Conservation (phyloP, 2,329 filamentous ascomycete genomes). For the Hypomyces perniciosus region DNA sequence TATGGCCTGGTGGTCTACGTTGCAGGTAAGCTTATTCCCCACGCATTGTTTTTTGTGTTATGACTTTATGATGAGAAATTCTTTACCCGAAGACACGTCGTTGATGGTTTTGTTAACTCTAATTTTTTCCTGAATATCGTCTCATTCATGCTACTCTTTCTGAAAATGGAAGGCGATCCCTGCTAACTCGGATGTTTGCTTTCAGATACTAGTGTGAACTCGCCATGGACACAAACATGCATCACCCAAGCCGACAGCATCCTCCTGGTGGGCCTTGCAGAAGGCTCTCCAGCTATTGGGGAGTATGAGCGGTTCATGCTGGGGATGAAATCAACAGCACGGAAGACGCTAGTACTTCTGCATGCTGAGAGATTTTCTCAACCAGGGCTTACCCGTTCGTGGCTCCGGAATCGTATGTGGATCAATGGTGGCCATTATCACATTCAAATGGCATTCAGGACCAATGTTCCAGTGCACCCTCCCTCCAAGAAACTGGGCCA, state of each 20-base stretch:
- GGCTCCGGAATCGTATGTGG: constrained; percentile 91
- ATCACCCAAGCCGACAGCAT: constrained; percentile 97
- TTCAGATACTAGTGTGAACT: constrained; percentile 87
- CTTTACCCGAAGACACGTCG: constrained; percentile 44
- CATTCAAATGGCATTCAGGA: constrained; percentile 87
- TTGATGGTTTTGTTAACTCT: constrained; percentile 56
- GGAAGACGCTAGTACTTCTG: constrained; percentile 85
- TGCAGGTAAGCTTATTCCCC: constrained; percentile 51
- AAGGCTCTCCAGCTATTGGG: constrained; percentile 82
- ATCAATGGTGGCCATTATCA: constrained; percentile 98
- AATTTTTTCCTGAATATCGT: constrained; percentile 60
- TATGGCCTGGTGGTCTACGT: constrained; percentile 94
- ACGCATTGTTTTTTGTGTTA: neutral
- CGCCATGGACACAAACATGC: constrained; percentile 97
- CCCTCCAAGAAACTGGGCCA: constrained; percentile 74
- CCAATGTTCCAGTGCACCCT: constrained; percentile 66
- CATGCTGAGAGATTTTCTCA: constrained; percentile 84
- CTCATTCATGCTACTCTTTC: constrained; percentile 3
- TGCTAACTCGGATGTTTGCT: constrained; percentile 24
- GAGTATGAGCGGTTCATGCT: constrained; percentile 96
- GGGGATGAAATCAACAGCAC: constrained; percentile 93
- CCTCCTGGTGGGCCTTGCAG: constrained; percentile 82
- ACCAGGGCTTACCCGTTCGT: constrained; percentile 78
- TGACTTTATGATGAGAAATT: constrained; percentile 46
- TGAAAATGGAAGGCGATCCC: constrained; percentile 5